These are phyloP conservation scores for Trypanosoma avium DNA, from an alignment of 208 protist species.

Conservation along the genomic window DNA sequence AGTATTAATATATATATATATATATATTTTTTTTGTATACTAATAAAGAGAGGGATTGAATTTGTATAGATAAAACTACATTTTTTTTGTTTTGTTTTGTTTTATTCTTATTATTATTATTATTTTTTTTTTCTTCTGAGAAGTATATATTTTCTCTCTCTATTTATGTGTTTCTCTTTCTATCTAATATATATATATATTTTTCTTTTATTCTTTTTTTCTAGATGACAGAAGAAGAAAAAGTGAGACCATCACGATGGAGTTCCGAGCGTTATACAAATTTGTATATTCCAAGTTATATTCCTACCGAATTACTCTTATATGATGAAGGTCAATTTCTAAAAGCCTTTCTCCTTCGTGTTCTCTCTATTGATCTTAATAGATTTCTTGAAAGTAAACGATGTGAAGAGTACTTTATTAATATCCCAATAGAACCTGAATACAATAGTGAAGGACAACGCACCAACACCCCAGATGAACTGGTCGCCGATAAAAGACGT, in stretches of 20 bases:
- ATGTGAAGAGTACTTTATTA: slow-evolving; percentile 74
- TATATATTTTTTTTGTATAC: too few relatives aligned
- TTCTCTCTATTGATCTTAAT: slow-evolving; percentile 71
- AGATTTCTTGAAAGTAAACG: slow-evolving; percentile 62
- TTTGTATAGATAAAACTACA: too few relatives aligned
- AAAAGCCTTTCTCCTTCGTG: slow-evolving; percentile 76
- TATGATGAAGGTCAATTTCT: slow-evolving; percentile 85
- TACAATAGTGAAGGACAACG: slow-evolving; percentile 79
- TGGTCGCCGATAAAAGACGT: slow-evolving; percentile 69
- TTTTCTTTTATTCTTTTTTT: background rate
- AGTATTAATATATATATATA: background rate
- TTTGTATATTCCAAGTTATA: slow-evolving; percentile 78
- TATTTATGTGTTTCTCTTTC: background rate
- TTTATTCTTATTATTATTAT: too few relatives aligned
- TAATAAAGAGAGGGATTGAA: background rate
- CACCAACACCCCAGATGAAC: slow-evolving; percentile 74
- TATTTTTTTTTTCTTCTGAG: too few relatives aligned
- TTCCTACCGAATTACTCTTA: slow-evolving; percentile 79
- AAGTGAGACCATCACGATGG: slow-evolving; percentile 57
- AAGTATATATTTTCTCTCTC: too few relatives aligned
- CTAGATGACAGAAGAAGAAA: slow-evolving; percentile 11
- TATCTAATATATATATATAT: background rate
- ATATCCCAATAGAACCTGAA: slow-evolving; percentile 73
- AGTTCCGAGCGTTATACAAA: slow-evolving; percentile 82
- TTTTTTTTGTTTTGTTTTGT: too few relatives aligned